phyloP scores from a whole-genome alignment of 1,139 yeast genomes.

The Candida sanyaensis region DNA sequence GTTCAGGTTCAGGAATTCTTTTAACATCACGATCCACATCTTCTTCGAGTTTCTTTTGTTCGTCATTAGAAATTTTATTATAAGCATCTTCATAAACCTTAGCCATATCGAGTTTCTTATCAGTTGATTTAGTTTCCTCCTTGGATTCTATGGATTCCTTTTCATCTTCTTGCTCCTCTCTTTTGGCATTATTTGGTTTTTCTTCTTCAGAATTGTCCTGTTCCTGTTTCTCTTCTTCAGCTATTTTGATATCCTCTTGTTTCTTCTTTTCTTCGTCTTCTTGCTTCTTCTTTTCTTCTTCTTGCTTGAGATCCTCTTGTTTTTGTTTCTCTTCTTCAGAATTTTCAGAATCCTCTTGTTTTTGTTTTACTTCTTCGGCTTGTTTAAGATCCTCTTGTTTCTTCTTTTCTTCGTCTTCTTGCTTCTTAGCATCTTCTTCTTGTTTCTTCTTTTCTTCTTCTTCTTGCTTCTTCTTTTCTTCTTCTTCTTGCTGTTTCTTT shows the following conservation, averaged over 20 bases:
- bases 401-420: conserved; percentile 9
- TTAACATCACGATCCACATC: conserved; percentile 1
- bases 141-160: too few species aligned
- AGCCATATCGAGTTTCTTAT: conserved; percentile 2
- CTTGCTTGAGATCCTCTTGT: conserved; percentile 4
- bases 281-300: neutral
- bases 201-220: conserved; percentile 4
- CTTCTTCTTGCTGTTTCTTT: conserved; percentile 12
- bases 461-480: conserved; percentile 6
- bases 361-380: conserved; percentile 1
- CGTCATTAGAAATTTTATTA: conserved; percentile 4
- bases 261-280: too few species aligned
- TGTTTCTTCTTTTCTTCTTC: conserved; percentile 9
- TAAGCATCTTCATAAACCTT: conserved; percentile 3
- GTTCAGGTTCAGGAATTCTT: conserved; percentile 24
- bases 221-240: conserved; percentile 2
- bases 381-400: conserved; percentile 6
- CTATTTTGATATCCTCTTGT: conserved; percentile 5
- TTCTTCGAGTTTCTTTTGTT: conserved; percentile 1
- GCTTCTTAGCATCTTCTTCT: conserved; percentile 8
- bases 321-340: conserved; percentile 10
- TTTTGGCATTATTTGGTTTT: neutral
- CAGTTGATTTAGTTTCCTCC: neutral
- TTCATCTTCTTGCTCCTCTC: neutral
- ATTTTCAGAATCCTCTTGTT: conserved; percentile 6